phyloP scores from a whole-genome alignment of 2,329 filamentous ascomycete species.

The Talaromyces funiculosus region DNA sequence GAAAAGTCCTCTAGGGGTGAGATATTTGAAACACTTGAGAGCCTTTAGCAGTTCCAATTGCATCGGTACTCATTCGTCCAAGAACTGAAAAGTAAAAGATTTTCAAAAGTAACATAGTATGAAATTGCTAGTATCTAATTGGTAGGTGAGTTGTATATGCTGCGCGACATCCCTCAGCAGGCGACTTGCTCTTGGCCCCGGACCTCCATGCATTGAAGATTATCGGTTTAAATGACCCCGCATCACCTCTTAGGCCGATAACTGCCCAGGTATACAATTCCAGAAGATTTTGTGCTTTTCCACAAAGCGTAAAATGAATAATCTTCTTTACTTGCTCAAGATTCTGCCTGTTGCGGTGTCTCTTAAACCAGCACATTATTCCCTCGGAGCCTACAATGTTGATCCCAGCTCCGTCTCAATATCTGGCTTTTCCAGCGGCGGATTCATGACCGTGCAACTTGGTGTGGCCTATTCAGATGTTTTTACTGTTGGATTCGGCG shows the following conservation, averaged over 20 bases:
- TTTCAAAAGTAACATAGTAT: too few relatives aligned
- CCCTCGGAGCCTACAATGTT: conserved; percentile 15
- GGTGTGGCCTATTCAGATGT: conserved; percentile 18
- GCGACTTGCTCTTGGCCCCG: too few relatives aligned
- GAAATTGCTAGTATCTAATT: too few relatives aligned
- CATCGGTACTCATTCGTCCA: too few relatives aligned
- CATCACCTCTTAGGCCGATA: not conserved
- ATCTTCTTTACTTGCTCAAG: not conserved
- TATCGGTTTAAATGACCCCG: not conserved
- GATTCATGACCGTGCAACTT: conserved; percentile 17
- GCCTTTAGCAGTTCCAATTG: too few relatives aligned
- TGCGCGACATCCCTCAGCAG: too few relatives aligned
- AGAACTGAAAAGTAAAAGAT: too few relatives aligned
- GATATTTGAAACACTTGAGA: too few relatives aligned
- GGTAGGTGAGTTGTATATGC: too few relatives aligned
- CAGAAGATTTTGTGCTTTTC: not conserved
- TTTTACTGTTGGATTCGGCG: conserved; percentile 17
- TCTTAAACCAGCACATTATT: not conserved
- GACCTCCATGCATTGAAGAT: not conserved
- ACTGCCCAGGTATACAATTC: too few relatives aligned
- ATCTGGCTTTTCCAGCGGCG: conserved; percentile 18
- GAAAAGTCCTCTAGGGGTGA: too few relatives aligned
- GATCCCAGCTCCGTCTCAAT: conserved; percentile 13
- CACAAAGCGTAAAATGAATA: not conserved
- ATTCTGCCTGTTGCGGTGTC: not conserved